Evolutionary conservation across 768 basidiomycete species (phyloP), one percentile per base, ranked within the genome.

Genomic region (Mycena kentingensis): DNA sequence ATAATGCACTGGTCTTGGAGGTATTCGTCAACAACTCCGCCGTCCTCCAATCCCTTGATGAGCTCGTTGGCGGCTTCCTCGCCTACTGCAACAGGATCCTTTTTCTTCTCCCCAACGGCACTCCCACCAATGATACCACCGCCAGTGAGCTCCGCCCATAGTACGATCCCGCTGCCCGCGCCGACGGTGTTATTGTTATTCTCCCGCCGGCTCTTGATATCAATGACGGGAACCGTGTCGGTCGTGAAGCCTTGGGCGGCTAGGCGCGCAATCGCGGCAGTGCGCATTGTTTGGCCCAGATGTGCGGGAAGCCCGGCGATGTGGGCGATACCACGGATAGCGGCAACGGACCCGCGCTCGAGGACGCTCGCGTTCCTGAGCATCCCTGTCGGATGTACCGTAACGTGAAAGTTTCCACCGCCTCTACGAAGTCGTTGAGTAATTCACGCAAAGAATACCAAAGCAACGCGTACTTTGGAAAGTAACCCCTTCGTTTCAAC

Each of bases 1-100:
- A 90, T 79, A 39, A 90, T 82, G 18, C 90, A 84, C 62, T 91
- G 89, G 65, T 92, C 90, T 74, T 89, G 75, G 16, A 76, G 58
- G 71, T 72, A 75, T 72, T 88, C 89, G 55, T 92, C 90, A 2
- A 90, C 83, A 57, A 85, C 88, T 25, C 87, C 88, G 5, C 77
- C 85, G n/a, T 80, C 76, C 12, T 75, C 65, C 50, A 90, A 60
- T 41, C 83, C 87, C 52, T 71, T 71, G 29, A 81, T 60, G 8
- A 90, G 65, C 55, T 85, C 81, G 13, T 71, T 63, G 3, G 84
- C 88, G 18, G 89, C 88, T 49, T 77, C 76, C 36, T 74, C 71
- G 12, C 87, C 89, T 8, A 88, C 77, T 2, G 58, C 55, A 43
- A 66, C 67, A 0, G 82, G 75, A 13, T 73, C 61, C 44, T 71